Evolutionary conservation across 2,329 filamentous ascomycete species (phyloP).

Genomic region (Ophiocordyceps camponoti-rufipedis): DNA sequence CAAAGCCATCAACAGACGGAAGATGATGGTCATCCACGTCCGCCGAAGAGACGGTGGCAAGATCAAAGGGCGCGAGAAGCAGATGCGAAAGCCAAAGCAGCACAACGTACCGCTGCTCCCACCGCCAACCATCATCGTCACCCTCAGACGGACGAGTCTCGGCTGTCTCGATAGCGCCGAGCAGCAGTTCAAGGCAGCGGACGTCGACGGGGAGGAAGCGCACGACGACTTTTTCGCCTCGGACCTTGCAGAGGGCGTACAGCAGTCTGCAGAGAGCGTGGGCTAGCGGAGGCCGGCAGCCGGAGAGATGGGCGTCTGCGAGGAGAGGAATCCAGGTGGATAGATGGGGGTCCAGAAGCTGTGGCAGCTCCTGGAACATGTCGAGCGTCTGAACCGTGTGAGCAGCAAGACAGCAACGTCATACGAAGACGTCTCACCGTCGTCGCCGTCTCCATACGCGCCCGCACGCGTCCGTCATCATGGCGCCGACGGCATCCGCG

Average conservation of each 20-base stretch:
- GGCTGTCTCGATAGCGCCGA: slow-evolving; percentile 52
- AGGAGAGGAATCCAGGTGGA: slow-evolving; percentile 57
- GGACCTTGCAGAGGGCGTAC: slow-evolving; percentile 86
- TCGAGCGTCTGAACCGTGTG: slow-evolving; percentile 33
- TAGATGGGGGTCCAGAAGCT: slow-evolving; percentile 75
- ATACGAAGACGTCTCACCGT: slow-evolving; percentile 15
- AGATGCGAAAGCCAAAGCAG: slow-evolving; percentile 77
- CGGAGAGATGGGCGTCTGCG: slow-evolving; percentile 57
- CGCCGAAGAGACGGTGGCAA: slow-evolving; percentile 62
- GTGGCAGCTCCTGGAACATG: slow-evolving; percentile 86
- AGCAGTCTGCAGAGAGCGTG: slow-evolving; percentile 61
- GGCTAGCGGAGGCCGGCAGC: slow-evolving; percentile 34
- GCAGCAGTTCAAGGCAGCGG: slow-evolving; percentile 62
- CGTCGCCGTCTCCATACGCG: slow-evolving; percentile 20
- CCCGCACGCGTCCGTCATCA: not conserved
- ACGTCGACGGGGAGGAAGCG: slow-evolving; percentile 85
- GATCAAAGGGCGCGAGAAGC: slow-evolving; percentile 73
- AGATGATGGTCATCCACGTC: slow-evolving; percentile 27
- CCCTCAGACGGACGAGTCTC: slow-evolving; percentile 5
- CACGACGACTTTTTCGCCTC: slow-evolving; percentile 82
- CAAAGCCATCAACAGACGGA: slow-evolving; percentile 26
- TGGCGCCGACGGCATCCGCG: slow-evolving; percentile 7
- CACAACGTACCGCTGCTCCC: slow-evolving; percentile 80
- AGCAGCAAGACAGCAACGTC: too few species aligned
- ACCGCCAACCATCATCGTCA: slow-evolving; percentile 34